Conservation (phyloP, 345 rosid genomes). For the Bruguiera sexangula region DNA sequence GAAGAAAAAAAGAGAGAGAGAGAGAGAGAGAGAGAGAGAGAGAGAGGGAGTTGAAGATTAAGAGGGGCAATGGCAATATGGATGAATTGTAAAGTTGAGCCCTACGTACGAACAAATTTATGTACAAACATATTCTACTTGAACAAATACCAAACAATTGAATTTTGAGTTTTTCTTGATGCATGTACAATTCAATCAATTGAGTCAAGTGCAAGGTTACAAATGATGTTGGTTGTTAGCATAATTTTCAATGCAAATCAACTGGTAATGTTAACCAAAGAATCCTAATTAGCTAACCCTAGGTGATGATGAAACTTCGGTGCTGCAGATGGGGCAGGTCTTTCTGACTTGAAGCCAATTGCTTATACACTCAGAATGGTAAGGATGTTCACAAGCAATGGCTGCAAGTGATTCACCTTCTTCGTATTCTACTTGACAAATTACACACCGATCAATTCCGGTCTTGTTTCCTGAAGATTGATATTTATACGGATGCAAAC, state of each 20-base stretch:
- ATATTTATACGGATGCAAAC: constrained; percentile 28
- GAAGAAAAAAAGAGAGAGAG: no score
- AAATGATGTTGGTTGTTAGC: no score
- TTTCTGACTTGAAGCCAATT: constrained; percentile 66
- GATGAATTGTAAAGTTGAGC: no score
- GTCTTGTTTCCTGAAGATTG: constrained; percentile 14
- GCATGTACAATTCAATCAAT: no score
- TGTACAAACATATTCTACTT: not conserved
- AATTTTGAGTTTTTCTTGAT: not conserved
- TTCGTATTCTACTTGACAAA: constrained; percentile 72
- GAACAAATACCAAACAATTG: not conserved
- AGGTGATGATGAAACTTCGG: constrained; percentile 37
- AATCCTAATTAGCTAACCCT: constrained; percentile 14
- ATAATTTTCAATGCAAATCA: no score
- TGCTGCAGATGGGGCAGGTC: constrained; percentile 70
- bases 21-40: no score
- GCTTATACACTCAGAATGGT: constrained; percentile 60
- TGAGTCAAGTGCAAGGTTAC: no score
- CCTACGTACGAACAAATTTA: not conserved
- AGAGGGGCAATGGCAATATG: no score
- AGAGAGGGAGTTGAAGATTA: no score
- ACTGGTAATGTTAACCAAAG: not conserved
- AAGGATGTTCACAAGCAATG: constrained; percentile 60
- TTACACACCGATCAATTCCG: constrained; percentile 59
- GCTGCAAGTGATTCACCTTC: constrained; percentile 50